Evolutionary conservation across 495 filamentous ascomycete genomes (phyloP).

Genomic region (Mytilinidion resinicola): DNA sequence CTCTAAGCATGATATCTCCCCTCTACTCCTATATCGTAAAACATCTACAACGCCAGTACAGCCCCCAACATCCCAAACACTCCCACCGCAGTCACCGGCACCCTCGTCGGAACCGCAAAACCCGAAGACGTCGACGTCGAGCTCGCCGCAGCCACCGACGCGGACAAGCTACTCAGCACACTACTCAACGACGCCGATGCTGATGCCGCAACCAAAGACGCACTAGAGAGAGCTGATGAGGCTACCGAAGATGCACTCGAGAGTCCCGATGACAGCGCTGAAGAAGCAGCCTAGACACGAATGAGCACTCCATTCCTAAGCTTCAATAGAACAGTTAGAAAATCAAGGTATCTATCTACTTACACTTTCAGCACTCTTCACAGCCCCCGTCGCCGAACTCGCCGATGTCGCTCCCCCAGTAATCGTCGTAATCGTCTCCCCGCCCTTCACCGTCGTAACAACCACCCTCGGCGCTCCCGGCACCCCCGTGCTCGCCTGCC

Average conservation of each 20-base stretch:
- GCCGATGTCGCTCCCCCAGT: not conserved
- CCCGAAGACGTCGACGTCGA: conserved; percentile 5
- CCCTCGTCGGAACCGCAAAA: conserved; percentile 1
- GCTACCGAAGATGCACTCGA: not conserved
- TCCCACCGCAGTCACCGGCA: conserved; percentile 7
- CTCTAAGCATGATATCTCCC: too few species aligned
- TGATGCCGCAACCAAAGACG: not conserved
- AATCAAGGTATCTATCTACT: not conserved
- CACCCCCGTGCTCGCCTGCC: conserved; percentile 11
- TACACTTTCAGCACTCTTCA: not conserved
- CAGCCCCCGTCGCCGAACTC: not conserved
- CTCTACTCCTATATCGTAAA: not conserved
- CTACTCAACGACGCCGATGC: not conserved
- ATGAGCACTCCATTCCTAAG: not conserved
- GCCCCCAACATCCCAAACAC: conserved; percentile 8
- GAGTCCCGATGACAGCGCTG: not conserved
- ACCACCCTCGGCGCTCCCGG: conserved; percentile 8
- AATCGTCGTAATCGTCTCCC: not conserved
- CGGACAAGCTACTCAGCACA: not conserved
- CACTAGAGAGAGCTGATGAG: not conserved
- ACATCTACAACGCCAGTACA: conserved; percentile 1
- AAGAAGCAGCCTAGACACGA: not conserved
- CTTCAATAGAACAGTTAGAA: not conserved
- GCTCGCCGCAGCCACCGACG: not conserved
- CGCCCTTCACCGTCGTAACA: not conserved